Base-by-base conservation (phyloP, 2,329 filamentous ascomycete genomes). In the Scedosporium apiospermum region DNA sequence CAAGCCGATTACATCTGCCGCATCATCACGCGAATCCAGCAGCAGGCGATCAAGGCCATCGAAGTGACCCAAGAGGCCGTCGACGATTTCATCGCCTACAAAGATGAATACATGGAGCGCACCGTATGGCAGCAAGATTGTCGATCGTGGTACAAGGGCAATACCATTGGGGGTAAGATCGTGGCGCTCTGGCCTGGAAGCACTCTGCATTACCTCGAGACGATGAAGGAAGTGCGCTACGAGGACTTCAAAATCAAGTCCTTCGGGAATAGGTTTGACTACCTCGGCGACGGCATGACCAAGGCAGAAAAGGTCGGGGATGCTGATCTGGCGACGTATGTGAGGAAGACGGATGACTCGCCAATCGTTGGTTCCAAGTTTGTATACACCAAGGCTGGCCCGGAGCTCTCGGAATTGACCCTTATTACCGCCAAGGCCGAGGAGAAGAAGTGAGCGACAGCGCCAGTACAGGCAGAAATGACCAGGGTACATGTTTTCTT, bases 231-330 rank as follows among this genome's bases (percentile, higher is more conserved):
- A 3, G 72, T 81, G 12, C 70, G 79, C 4, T 71, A 72, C 0
- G 78, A 82, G 66, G 78, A 82, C 65, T 81, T 79, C 65, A 73
- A 80, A 81, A 66, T 69, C 18, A 46, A 46, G 12, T 30, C n/a
- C 14, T 46, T 16, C 4, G 42, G 42, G 6, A 46, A 46, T 46
- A 16, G 72, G n/a, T 81, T 77, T 65, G 64, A 73, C 27, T 79
- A 79, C 65, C 74, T 81, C 76, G 79, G 78, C 0, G 80, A 80
- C 68, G 78, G 79, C 27, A 30, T 30, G 27, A 30, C 27, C 27
- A 30, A 30, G 27, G 27, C 27, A 1, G 27, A 30, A 6, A 6
- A 30, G 27, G 27, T 30, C 1, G 27, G 27, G 4, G 27, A 30
- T 30, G 27, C 27, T 6, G 27, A 30, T 30, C 27, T 30, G 27